A percentile compares a stretch with the other conserved stretches of the same genome.
Conservation (phyloP, 2,329 filamentous ascomycete species). For the Didymella segeticola region DNA sequence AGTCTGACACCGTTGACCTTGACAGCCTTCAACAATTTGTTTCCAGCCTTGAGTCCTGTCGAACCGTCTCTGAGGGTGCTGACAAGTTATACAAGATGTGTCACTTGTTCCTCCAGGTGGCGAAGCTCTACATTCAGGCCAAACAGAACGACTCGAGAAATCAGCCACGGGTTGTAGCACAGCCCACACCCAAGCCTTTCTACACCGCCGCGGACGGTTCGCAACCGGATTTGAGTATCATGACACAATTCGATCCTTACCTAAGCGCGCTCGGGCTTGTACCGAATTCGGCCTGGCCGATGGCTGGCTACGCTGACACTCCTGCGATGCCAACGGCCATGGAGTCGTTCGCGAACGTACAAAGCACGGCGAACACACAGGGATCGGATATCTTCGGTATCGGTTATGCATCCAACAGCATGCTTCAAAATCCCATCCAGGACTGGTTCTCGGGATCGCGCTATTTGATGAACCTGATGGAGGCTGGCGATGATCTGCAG, state of each 20-base stretch:
- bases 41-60: constrained; percentile 60
- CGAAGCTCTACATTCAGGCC: constrained; percentile 67
- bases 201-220: constrained; percentile 21
- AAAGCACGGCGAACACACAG: neutral
- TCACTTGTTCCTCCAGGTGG: constrained; percentile 67
- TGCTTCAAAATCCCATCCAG: constrained; percentile 56
- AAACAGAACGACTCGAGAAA: constrained; percentile 54
- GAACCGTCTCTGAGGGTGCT: constrained; percentile 63
- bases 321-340: constrained; percentile 8
- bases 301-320: constrained; percentile 19
- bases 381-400: constrained; percentile 18
- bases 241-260: constrained; percentile 66
- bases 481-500: constrained; percentile 59
- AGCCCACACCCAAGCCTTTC: constrained; percentile 13
- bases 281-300: constrained; percentile 46
- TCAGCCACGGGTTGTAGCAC: constrained; percentile 5
- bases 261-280: constrained; percentile 69
- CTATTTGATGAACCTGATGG: constrained; percentile 69
- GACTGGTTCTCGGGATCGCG: constrained; percentile 72
- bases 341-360: constrained; percentile 13
- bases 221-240: constrained; percentile 32
- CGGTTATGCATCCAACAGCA: neutral
- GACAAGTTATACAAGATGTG: constrained; percentile 68
- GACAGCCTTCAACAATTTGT: constrained; percentile 63
- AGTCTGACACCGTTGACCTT: constrained; percentile 61